Base-by-base conservation (phyloP, 768 basidiomycete species). In the Suillus americanus region DNA sequence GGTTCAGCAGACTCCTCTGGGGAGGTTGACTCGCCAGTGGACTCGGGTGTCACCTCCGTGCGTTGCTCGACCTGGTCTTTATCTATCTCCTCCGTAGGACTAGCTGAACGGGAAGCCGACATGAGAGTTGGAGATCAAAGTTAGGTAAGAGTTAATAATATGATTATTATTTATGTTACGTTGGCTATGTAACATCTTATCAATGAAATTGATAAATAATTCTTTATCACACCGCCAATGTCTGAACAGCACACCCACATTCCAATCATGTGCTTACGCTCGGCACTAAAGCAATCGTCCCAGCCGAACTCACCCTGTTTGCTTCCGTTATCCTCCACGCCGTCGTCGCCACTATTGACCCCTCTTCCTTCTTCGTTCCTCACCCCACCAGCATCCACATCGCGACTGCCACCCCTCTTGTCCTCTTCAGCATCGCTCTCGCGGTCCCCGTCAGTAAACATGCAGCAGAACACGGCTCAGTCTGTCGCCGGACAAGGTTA, bases 221-320 rank as follows among this genome's bases (percentile, higher is more conserved):
- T 3, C 18, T 41, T 40, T 30, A 13, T 41, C 28, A 20, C 10
- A 30, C 18, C 57, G 12, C 57, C 38, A 59, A 59, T 59, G 40
- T 41, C 40, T 2, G 64, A 66, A 12, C 55, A 66, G 14, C 68
- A 69, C 30, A 65, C 67, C 0, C 65, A 72, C 43, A 53, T 63
- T 23, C 64, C 71, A 40, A 45, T 63, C 9, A 62, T 80, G 20
- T 45, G 43, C 33, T 79, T 86, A 13, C 83, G 86, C 62, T 65
- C 64, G 35, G 64, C 64, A 25, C 62, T 65, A 25, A 65, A 65
- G 35, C 62, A 63, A 0, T 66, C 74, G 2, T 73, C 74, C 2
- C 65, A 67, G 18, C 48, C 72, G 20, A 9, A 54, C 1, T 50
- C 65, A 2, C 65, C 62, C 40, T 59, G 2, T 3, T 40, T 59